Conservation (phyloP, 805 yeast species). For the Zygosaccharomyces lentus region DNA sequence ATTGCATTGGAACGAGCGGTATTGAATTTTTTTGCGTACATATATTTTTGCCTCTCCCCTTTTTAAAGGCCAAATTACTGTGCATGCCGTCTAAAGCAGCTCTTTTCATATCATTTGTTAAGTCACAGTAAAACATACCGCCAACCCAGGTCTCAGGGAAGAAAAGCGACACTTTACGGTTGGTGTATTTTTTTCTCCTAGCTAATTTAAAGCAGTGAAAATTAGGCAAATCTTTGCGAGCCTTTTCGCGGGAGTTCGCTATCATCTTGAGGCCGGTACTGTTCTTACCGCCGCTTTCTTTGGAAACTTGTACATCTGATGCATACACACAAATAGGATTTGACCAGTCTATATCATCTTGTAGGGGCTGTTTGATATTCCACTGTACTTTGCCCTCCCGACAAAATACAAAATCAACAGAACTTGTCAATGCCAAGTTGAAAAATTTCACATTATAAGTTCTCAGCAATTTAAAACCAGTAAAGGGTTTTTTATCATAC, state of each 20-base stretch:
- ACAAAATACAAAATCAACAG: conserved; percentile 49
- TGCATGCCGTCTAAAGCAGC: conserved; percentile 20
- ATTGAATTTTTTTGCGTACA: conserved; percentile 38
- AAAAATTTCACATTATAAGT: conserved; percentile 41
- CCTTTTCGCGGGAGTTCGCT: conserved; percentile 12
- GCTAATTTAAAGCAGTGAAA: conserved; percentile 54
- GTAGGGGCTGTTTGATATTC: conserved; percentile 37
- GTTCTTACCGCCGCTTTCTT: not conserved
- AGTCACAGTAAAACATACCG: conserved; percentile 52
- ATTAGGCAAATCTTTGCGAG: conserved; percentile 16
- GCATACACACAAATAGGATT: conserved; percentile 40
- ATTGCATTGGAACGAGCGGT: conserved; percentile 55
- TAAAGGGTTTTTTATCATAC: conserved; percentile 37
- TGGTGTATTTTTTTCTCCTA: conserved; percentile 51
- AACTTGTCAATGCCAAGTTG: conserved; percentile 40
- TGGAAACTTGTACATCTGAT: not conserved
- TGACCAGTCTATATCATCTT: conserved; percentile 47
- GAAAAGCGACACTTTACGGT: conserved; percentile 42
- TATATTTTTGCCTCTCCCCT: conserved; percentile 2
- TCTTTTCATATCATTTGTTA: conserved; percentile 31
- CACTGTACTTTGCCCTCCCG: conserved; percentile 45
- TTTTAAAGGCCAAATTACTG: conserved; percentile 8
- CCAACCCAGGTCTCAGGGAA: conserved; percentile 61
- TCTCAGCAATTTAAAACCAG: conserved; percentile 55
- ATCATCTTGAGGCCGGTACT: not conserved